Evolutionary conservation across 2,329 filamentous ascomycete genomes (phyloP).

Genomic region (Trichoderma sp.): DNA sequence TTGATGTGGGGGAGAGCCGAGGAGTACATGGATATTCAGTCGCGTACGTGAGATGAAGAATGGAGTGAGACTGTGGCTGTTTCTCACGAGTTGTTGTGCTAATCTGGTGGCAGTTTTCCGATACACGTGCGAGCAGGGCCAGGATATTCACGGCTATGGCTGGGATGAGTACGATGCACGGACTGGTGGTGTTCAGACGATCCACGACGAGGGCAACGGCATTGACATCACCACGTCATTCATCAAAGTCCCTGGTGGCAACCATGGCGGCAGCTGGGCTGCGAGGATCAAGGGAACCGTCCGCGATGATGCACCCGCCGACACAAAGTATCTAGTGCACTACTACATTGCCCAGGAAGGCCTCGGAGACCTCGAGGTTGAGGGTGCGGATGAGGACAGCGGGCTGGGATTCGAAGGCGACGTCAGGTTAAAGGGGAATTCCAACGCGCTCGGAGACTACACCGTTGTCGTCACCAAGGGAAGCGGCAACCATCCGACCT

Average conservation of each 20-base stretch:
- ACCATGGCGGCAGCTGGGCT: conserved; percentile 88
- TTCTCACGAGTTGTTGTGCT: conserved; percentile 2
- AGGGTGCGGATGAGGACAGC: conserved; percentile 52
- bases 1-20: conserved; percentile 90
- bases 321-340: conserved; percentile 74
- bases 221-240: conserved; percentile 93
- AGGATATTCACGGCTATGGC: conserved; percentile 91
- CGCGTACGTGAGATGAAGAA: conserved; percentile 55
- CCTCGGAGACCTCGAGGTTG: conserved; percentile 63
- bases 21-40: conserved; percentile 71
- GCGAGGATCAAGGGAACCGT: conserved; percentile 82
- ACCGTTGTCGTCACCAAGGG: conserved; percentile 76
- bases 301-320: conserved; percentile 65
- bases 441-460: conserved; percentile 75
- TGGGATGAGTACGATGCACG: conserved; percentile 97
- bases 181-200: conserved; percentile 82
- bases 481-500: conserved; percentile 60
- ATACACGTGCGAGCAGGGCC: conserved; percentile 94
- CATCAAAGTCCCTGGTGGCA: conserved; percentile 85
- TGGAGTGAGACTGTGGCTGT: neutral
- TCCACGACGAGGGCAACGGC: conserved; percentile 85
- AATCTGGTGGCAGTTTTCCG: conserved; percentile 65
- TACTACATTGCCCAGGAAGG: conserved; percentile 86
- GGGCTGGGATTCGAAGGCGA: conserved; percentile 58
- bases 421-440: conserved; percentile 71